Evolutionary conservation across 768 basidiomycete genomes (phyloP).

Genomic region (Phallus indusiatus): DNA sequence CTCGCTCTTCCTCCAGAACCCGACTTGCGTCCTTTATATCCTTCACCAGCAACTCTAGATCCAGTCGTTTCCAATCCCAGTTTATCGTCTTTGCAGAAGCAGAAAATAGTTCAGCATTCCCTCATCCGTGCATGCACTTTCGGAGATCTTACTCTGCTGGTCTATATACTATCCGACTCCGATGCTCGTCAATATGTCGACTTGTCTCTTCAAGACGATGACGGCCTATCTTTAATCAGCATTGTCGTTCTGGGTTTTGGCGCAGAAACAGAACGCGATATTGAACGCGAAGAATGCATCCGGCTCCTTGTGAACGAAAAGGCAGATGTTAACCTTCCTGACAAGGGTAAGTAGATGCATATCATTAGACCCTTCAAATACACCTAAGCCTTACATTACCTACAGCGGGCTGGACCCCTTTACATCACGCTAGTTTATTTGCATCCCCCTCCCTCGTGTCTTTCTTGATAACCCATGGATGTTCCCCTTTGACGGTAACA

Average conservation of each 20-base stretch:
- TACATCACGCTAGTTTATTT: conserved; percentile 85
- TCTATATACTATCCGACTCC: conserved; percentile 60
- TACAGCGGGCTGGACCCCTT: conserved; percentile 87
- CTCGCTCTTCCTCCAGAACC: conserved; percentile 64
- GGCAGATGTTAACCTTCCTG: conserved; percentile 49
- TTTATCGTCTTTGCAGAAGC: conserved; percentile 57
- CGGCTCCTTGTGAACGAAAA: conserved; percentile 72
- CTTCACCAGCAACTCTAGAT: conserved; percentile 52
- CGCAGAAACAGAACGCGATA: conserved; percentile 68
- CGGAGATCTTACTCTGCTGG: conserved; percentile 62
- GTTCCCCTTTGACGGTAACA: conserved; percentile 72
- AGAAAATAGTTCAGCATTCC: conserved; percentile 63
- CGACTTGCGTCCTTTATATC: conserved; percentile 73
- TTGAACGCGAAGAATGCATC: conserved; percentile 88
- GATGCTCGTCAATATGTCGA: conserved; percentile 61
- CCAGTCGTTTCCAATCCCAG: conserved; percentile 57
- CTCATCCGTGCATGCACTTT: conserved; percentile 69
- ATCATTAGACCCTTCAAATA: background rate
- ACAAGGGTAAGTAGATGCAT: conserved; percentile 44
- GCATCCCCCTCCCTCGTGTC: conserved; percentile 88
- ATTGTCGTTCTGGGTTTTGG: conserved; percentile 75
- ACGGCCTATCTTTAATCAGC: conserved; percentile 75
- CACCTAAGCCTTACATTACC: background rate
- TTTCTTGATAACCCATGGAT: conserved; percentile 86
- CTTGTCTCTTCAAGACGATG: conserved; percentile 67